A percentile compares a stretch with the other conserved stretches of the same genome.
Conservation (phyloP, 352 stramenopile species). For the Globisporangium barbulae region DNA sequence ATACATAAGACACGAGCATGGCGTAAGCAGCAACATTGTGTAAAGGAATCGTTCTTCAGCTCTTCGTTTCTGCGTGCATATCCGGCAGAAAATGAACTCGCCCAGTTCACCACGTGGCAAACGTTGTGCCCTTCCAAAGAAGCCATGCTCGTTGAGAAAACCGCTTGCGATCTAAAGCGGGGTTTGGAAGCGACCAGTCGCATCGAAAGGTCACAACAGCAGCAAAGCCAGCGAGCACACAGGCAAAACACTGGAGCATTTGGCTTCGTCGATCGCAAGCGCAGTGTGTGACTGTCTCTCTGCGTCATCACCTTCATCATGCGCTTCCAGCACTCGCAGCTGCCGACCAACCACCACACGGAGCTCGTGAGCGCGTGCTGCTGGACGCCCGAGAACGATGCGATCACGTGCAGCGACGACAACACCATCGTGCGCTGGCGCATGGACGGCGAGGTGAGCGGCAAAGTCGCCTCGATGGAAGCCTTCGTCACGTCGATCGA, state of each 20-base stretch:
- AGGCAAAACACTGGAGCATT: neutral
- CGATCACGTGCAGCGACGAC: conserved; percentile 86
- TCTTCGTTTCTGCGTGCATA: too few relatives aligned
- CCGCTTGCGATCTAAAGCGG: neutral
- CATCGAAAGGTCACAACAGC: conserved; percentile 1
- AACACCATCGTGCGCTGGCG: conserved; percentile 80
- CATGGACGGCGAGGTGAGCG: conserved; percentile 81
- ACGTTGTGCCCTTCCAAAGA: neutral
- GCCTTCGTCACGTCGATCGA: conserved; percentile 76
- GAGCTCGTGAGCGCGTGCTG: conserved; percentile 84
- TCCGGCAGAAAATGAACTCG: too few relatives aligned
- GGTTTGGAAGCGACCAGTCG: neutral
- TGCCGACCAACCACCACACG: conserved; percentile 66
- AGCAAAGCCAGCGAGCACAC: too few relatives aligned
- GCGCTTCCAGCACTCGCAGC: conserved; percentile 78
- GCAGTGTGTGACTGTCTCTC: neutral
- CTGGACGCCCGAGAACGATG: conserved; percentile 87
- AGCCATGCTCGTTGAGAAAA: neutral
- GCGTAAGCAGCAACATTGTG: too few relatives aligned
- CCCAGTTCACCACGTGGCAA: neutral
- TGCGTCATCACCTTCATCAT: conserved; percentile 23
- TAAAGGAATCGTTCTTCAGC: too few relatives aligned
- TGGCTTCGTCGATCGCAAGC: neutral
- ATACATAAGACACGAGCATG: too few relatives aligned
- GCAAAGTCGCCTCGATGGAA: conserved; percentile 68